These are phyloP conservation scores for Lupinus albus DNA, from an alignment of 306 rosid species.

Conservation along the genomic window DNA sequence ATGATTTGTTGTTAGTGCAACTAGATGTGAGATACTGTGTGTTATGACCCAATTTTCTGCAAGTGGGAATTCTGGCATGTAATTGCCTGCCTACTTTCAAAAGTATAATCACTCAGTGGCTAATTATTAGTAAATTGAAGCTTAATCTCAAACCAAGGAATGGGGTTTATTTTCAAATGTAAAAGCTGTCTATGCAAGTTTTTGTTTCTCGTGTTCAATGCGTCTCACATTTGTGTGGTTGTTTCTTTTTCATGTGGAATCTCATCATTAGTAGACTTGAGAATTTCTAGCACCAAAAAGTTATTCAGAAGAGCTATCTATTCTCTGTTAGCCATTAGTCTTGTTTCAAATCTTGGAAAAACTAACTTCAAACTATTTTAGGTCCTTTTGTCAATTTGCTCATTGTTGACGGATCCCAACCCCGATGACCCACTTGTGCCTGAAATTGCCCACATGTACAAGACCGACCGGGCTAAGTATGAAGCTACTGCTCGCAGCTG, in stretches of 20 bases:
- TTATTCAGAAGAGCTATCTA: neutral
- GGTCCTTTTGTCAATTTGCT: conserved; percentile 89
- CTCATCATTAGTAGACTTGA: neutral
- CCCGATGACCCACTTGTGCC: conserved; percentile 92
- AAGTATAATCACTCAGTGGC: neutral
- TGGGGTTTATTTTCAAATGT: neutral
- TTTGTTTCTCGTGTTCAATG: neutral
- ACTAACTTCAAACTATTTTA: conserved; percentile 42
- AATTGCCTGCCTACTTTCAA: neutral
- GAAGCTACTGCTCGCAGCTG: conserved; percentile 97
- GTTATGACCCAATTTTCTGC: conserved; percentile 1
- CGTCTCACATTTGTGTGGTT: neutral
- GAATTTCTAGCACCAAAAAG: neutral
- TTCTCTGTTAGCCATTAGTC: neutral
- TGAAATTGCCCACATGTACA: conserved; percentile 93
- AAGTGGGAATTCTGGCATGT: neutral
- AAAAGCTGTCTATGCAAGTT: neutral
- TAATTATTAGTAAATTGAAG: conserved; percentile 21
- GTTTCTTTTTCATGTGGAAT: neutral
- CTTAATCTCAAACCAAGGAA: neutral
- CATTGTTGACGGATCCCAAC: conserved; percentile 82
- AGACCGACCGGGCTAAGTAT: conserved; percentile 76
- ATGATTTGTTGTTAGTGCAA: neutral
- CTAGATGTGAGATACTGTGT: neutral
- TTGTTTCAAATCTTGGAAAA: conserved; percentile 10